Evolutionary conservation across 306 rosid genomes (phyloP).

Genomic region (Sechiopsis laciniata): DNA sequence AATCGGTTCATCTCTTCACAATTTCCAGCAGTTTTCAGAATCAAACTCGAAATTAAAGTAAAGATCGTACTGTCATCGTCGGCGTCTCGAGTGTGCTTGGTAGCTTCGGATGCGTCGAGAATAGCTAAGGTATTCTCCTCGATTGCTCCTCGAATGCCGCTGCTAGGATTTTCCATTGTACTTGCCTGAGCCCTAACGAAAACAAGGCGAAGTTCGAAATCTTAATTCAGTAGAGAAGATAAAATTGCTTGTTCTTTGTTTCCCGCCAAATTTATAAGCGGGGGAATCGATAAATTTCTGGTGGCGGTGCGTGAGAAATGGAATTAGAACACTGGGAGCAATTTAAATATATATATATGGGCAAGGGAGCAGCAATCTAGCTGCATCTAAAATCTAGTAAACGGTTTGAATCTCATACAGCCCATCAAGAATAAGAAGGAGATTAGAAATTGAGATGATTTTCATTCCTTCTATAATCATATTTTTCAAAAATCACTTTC

Average conservation of each 20-base stretch:
- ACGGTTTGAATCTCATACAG: no score
- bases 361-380: no score
- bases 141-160: slow-evolving; percentile 34
- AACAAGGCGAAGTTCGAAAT: no score
- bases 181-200: not conserved
- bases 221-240: no score
- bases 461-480: no score
- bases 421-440: no score
- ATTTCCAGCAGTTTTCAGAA: not conserved
- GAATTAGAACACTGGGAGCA: no score
- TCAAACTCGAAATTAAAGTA: not conserved
- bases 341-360: no score
- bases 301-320: no score
- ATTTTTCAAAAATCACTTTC: no score
- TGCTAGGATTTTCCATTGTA: slow-evolving; percentile 39
- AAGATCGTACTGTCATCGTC: slow-evolving; percentile 49
- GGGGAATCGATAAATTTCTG: not conserved
- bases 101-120: slow-evolving; percentile 49
- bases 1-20: not conserved
- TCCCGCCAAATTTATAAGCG: slow-evolving; percentile 12
- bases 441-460: no score
- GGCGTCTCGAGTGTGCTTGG: slow-evolving; percentile 55
- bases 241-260: not conserved
- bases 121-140: slow-evolving; percentile 69
- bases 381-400: no score